Percentiles rank a stretch among this genome's conserved stretches.
phyloP scores from a whole-genome alignment of 164 flowering plant genomes.

The Akebia trifoliata region DNA sequence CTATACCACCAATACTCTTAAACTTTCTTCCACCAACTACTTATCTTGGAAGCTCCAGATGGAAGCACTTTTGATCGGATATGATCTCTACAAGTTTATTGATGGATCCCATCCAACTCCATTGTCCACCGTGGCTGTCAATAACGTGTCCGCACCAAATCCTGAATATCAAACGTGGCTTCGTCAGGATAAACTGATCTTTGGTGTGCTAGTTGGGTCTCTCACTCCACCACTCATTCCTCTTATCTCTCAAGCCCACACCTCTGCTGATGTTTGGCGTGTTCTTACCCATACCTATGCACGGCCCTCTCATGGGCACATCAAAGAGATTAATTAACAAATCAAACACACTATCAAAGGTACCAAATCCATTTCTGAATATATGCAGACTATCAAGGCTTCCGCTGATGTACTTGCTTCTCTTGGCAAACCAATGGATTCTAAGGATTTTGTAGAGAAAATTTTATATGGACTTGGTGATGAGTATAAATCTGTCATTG shows the following conservation, averaged over 20 bases:
- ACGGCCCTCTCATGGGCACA: slow-evolving; percentile 9
- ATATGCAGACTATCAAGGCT: background rate
- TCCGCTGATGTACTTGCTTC: slow-evolving; percentile 10
- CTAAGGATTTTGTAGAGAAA: too few species aligned
- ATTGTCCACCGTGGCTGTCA: background rate
- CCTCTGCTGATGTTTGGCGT: slow-evolving; percentile 5
- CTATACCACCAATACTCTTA: slow-evolving; percentile 1
- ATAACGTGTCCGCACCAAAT: too few species aligned
- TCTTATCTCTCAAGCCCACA: background rate
- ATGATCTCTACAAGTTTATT: slow-evolving; percentile 12
- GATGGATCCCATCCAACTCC: slow-evolving; percentile 10
- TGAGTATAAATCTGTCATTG: slow-evolving; percentile 1
- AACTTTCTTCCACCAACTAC: slow-evolving; percentile 8
- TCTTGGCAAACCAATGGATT: too few species aligned
- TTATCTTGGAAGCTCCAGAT: slow-evolving; percentile 12
- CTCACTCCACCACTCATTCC: background rate
- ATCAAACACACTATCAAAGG: background rate
- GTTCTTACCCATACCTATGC: slow-evolving; percentile 7
- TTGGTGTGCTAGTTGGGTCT: too few species aligned
- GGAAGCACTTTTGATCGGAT: slow-evolving; percentile 10
- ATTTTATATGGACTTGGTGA: background rate
- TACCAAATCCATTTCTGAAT: too few species aligned
- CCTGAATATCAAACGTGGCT: slow-evolving; percentile 7
- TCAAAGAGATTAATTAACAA: slow-evolving; percentile 7
- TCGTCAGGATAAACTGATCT: slow-evolving; percentile 14